Evolutionary conservation across 2,329 filamentous ascomycete species (phyloP), one percentile per base, ranked within the genome.

Genomic region (Penicillium sp.): DNA sequence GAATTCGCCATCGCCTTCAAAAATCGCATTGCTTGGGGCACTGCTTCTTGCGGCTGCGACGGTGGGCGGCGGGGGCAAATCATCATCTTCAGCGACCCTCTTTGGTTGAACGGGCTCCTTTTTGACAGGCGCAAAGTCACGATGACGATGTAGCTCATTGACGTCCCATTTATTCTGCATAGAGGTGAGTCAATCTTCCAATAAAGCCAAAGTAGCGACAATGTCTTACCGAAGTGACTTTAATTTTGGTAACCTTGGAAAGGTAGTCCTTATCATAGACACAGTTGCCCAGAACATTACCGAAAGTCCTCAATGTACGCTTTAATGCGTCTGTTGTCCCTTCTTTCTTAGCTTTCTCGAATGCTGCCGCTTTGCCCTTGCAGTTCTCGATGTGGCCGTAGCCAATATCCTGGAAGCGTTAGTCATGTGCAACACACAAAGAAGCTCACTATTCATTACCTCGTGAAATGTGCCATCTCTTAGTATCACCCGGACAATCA

Each of bases 341-440:
- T 78, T 98, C 93, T 74, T 99, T 99, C 80, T 98, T 99, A 1
- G 95, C 93, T 77, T 99, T 99, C 74, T 99, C 95, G 69, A 98
- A 99, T 0, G 93, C 95, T 51, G 90, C 89, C 3, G 93, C 93
- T 78, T 99, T 99, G 55, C 91, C 90, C 76, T 93, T 96, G 74
- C 89, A 91, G 70, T 99, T 99, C 74, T 98, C 93, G 66, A 96
- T 96, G 65, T 95, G 90, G 8, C 95, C 95, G 70, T 99, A 99
- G 27, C 95, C 95, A 60, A 98, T 89, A 71, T 99, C 95, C 83
- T 85, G 55, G 9, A 14, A 50, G 52, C 2, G 11, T 24, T 31
- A 39, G 16, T 14, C 1, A 13, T 2, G 27, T 27, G 22, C 3
- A 13, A 33, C 3, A 19, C 26, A 50, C 1, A 14, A 39, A 6